These are phyloP conservation scores for Chimonanthus salicifolius DNA, from an alignment of 164 flowering plant genomes.

Conservation along the genomic window DNA sequence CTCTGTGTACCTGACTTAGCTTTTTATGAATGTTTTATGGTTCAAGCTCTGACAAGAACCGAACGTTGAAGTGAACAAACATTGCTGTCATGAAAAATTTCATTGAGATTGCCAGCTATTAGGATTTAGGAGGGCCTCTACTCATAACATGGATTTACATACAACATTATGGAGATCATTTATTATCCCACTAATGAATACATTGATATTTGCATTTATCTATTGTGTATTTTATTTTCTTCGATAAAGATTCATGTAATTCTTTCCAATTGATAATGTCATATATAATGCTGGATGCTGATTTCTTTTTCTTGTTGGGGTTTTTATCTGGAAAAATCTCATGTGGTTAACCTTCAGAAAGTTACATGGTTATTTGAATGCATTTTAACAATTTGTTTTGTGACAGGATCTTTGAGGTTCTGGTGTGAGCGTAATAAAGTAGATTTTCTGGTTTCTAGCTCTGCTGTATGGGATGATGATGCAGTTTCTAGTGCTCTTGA, in stretches of 20 bases:
- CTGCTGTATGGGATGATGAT: conserved; percentile 87
- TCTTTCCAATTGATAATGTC: neutral
- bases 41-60: too few species aligned
- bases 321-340: neutral
- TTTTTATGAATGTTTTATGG: too few species aligned
- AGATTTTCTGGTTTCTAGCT: conserved; percentile 43
- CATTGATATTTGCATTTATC: neutral
- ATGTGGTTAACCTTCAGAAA: neutral
- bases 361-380: neutral
- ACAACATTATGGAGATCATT: too few species aligned
- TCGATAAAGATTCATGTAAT: neutral
- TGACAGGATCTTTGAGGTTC: conserved; percentile 71
- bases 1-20: too few species aligned
- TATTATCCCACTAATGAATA: too few species aligned
- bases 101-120: too few species aligned
- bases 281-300: neutral
- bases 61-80: too few species aligned
- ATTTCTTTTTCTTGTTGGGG: neutral
- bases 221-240: neutral
- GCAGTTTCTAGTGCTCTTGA: conserved; percentile 75
- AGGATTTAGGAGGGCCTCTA: too few species aligned
- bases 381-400: conserved; percentile 6
- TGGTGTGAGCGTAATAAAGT: conserved; percentile 86
- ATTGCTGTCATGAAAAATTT: too few species aligned
- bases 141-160: too few species aligned